These are phyloP conservation scores for Saccharomyces uvarum DNA, from an alignment of 1,139 yeast genomes.

Conservation along the genomic window DNA sequence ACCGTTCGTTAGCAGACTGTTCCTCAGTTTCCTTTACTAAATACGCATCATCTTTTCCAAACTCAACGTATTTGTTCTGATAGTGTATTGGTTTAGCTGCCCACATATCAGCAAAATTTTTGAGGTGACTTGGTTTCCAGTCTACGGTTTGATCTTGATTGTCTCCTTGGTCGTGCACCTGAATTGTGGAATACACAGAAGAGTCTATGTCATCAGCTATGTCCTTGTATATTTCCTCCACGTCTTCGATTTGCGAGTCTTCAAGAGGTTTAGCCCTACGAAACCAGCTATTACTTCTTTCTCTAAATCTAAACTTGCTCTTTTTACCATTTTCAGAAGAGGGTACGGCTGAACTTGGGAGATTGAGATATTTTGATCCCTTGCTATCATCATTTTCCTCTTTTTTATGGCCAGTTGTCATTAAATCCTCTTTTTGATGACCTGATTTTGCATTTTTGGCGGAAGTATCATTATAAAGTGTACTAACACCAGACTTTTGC, in stretches of 20 bases:
- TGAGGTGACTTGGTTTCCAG: constrained; percentile 30
- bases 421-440: constrained; percentile 2
- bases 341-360: not conserved
- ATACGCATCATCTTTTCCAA: constrained; percentile 40
- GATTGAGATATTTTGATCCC: not conserved
- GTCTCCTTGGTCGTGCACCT: constrained; percentile 1
- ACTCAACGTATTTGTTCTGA: constrained; percentile 34
- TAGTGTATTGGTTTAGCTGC: constrained; percentile 58
- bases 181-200: not conserved
- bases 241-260: not conserved
- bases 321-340: not conserved
- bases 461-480: constrained; percentile 3
- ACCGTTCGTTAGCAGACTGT: constrained; percentile 42
- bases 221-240: not conserved
- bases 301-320: not conserved
- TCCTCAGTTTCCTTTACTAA: constrained; percentile 42
- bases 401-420: constrained; percentile 3
- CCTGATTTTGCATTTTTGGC: constrained; percentile 15
- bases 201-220: constrained; percentile 2
- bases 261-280: not conserved
- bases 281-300: constrained; percentile 4
- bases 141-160: constrained; percentile 8
- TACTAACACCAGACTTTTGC: constrained; percentile 9
- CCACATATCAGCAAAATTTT: constrained; percentile 52
- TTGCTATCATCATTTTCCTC: not conserved